These are phyloP conservation scores for Phylloporus gajari DNA, from an alignment of 1,284 basidiomycete genomes.

Conservation along the genomic window DNA sequence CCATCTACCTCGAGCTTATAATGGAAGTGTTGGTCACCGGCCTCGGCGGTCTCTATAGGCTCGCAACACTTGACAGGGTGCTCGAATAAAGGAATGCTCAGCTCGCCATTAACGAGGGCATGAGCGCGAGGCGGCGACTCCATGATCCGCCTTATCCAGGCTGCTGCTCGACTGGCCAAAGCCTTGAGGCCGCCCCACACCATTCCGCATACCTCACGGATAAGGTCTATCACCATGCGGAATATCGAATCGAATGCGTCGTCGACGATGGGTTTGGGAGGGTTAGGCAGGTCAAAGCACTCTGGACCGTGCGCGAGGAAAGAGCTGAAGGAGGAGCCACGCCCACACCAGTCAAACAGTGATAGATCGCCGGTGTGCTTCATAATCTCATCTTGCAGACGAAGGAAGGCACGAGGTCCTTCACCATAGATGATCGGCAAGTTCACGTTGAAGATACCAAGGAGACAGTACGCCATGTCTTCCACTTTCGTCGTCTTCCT, in stretches of 20 bases:
- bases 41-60: background rate
- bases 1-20: conserved; percentile 27
- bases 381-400: conserved; percentile 43
- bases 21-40: conserved; percentile 3
- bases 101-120: conserved; percentile 34
- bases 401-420: conserved; percentile 35
- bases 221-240: conserved; percentile 27
- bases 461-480: conserved; percentile 39
- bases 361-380: conserved; percentile 39
- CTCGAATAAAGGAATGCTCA: conserved; percentile 37
- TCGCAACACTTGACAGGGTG: conserved; percentile 28
- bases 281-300: conserved; percentile 25
- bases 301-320: conserved; percentile 30
- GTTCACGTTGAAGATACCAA: conserved; percentile 41
- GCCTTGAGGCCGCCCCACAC: conserved; percentile 18
- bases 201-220: conserved; percentile 21
- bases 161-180: background rate
- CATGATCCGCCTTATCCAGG: conserved; percentile 17
- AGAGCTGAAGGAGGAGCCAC: conserved; percentile 30
- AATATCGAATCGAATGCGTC: conserved; percentile 18
- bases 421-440: conserved; percentile 38
- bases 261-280: conserved; percentile 9
- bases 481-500: conserved; percentile 37
- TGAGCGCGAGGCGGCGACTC: conserved; percentile 28
- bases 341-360: conserved; percentile 46